Base-by-base conservation (phyloP, 345 rosid genomes). In the Hibiscus tridactylites region DNA sequence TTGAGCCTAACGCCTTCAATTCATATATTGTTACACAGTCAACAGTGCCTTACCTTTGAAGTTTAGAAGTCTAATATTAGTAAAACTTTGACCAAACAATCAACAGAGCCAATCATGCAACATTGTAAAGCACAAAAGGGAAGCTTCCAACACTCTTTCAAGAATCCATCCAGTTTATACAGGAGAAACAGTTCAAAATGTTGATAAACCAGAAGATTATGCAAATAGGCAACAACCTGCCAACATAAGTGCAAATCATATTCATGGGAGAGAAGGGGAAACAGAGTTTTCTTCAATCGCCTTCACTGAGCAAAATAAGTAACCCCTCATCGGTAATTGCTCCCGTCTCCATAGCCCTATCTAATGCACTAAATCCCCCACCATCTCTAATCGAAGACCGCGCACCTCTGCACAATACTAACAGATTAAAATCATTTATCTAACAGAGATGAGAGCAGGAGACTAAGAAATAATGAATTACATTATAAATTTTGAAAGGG, bases 271-370 rank as follows among this genome's bases (percentile, higher is more conserved):
- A 15, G 26, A 26, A 47, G 33, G 10, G 63, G 49, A 3, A 57
- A 8, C 39, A 1, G 24, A 19, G 33, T 21, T 19, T n/a, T 24
- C 16, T 17, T 78, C 71, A 79, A 47, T 80, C 52, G 79, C 85
- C 76, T 78, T 88, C 96, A 2, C 90, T 79, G 33, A 93, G 92
- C 80, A 88, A 65, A 75, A 93, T 77, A 78, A 93, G 90, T 49
- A 93, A 82, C 78, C 88, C 89, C 71, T 93, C 98, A 67, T 93
- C 97, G 3, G 93, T 83, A 66, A 93, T 91, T 31, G 96, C 90
- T 73, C 98, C 98, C 84, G 81, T 89, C 73, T 93, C 97, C 98
- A 91, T 93, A 57, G 96, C 92, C 73, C 97, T 91, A 65, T 93
- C 98, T 70, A 93, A 79, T 35, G 84, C 91, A 62, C 86, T 88